Conservation (phyloP, 345 rosid genomes). For the Euphorbia lathyris region DNA sequence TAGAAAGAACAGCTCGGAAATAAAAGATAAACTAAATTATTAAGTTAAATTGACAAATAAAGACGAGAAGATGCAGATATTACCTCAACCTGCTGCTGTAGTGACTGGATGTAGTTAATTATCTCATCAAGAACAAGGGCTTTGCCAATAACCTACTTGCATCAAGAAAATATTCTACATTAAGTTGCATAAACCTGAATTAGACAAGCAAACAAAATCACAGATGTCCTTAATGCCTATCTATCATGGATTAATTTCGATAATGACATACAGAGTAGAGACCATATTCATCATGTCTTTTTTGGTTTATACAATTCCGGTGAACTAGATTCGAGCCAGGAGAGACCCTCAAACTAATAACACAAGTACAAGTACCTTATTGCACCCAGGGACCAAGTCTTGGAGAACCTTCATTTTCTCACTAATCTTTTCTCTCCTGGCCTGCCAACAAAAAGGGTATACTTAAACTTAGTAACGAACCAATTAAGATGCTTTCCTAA, state of each 20-base stretch:
- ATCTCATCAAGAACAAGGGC: slow-evolving; percentile 90
- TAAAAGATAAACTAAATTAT: neutral
- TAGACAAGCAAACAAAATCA: neutral
- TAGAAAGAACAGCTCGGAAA: slow-evolving; percentile 9
- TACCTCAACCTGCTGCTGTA: slow-evolving; percentile 91
- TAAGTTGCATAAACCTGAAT: neutral
- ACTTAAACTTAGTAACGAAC: neutral
- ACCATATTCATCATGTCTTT: slow-evolving; percentile 1
- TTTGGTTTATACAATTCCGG: neutral
- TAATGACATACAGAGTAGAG: too few species aligned
- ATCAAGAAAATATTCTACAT: neutral
- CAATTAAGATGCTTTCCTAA: neutral
- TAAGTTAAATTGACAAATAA: neutral
- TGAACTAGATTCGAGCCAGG: too few species aligned
- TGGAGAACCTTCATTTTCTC: slow-evolving; percentile 89
- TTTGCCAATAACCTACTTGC: slow-evolving; percentile 72
- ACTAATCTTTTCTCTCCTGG: slow-evolving; percentile 87
- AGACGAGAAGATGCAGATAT: neutral
- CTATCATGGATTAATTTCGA: too few species aligned
- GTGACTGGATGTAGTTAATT: slow-evolving; percentile 81
- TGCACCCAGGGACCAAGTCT: slow-evolving; percentile 91
- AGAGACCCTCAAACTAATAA: neutral
- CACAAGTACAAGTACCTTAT: slow-evolving; percentile 46
- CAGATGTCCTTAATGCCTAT: too few species aligned
- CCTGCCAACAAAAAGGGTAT: slow-evolving; percentile 36